Evolutionary conservation across 148 eudicot species (phyloP).

Genomic region (Heliosperma pusillum): DNA sequence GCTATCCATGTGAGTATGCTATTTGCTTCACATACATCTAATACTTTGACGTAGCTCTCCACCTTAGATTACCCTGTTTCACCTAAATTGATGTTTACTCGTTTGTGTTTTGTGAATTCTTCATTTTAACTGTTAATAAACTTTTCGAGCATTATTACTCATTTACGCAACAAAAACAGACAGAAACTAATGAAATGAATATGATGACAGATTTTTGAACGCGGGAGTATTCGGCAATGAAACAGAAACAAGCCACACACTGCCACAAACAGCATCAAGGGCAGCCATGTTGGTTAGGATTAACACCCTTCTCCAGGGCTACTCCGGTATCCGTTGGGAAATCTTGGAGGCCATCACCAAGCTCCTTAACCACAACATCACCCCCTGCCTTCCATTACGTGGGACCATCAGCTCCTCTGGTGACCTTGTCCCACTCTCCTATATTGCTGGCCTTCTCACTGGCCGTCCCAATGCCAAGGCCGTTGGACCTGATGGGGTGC

Average conservation of each 20-base stretch:
- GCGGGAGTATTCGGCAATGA: constrained; percentile 79
- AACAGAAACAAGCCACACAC: constrained; percentile 51
- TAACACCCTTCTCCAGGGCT: constrained; percentile 89
- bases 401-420: constrained; percentile 89
- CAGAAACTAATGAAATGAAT: not conserved
- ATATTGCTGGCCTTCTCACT: constrained; percentile 79
- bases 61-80: too few relatives aligned
- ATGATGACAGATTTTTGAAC: constrained; percentile 59
- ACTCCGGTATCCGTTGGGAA: constrained; percentile 83
- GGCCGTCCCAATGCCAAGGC: constrained; percentile 83
- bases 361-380: constrained; percentile 69
- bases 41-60: too few relatives aligned
- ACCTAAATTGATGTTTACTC: too few relatives aligned
- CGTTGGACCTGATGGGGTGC: constrained; percentile 55
- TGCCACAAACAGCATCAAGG: constrained; percentile 67
- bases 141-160: too few relatives aligned
- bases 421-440: constrained; percentile 77
- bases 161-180: not conserved
- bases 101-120: too few relatives aligned
- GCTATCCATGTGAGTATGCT: not conserved
- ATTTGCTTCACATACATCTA: too few relatives aligned
- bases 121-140: too few relatives aligned
- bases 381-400: constrained; percentile 83
- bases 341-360: constrained; percentile 66
- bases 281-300: constrained; percentile 88